These are phyloP conservation scores for Kwoniella bestiolae DNA, from an alignment of 768 basidiomycete genomes.

Conservation along the genomic window DNA sequence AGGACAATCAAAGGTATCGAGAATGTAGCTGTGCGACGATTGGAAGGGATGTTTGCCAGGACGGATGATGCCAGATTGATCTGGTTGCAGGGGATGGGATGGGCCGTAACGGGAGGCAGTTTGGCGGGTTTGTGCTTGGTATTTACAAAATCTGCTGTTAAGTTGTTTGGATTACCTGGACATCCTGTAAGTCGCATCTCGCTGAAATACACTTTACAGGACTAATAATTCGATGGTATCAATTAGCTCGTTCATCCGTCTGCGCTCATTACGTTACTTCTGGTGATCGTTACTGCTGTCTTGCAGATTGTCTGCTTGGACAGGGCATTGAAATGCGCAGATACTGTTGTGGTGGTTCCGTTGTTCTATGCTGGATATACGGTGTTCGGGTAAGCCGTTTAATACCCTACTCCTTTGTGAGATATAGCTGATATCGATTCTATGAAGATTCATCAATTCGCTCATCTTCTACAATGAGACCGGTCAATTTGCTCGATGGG, in stretches of 20 bases:
- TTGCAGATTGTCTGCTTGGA: constrained; percentile 91
- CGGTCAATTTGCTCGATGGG: constrained; percentile 83
- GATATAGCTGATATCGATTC: neutral
- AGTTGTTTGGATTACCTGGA: constrained; percentile 39
- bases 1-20: constrained; percentile 62
- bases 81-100: constrained; percentile 89
- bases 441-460: constrained; percentile 66
- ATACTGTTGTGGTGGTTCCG: constrained; percentile 74
- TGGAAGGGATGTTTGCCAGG: constrained; percentile 76
- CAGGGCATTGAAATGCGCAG: constrained; percentile 84
- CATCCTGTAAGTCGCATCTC: constrained; percentile 52
- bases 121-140: constrained; percentile 87
- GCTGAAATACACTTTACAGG: too few relatives aligned
- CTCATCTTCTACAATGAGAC: constrained; percentile 80
- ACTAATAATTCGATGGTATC: constrained; percentile 64
- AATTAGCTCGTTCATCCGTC: constrained; percentile 72
- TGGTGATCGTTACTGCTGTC: constrained; percentile 73
- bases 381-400: constrained; percentile 39
- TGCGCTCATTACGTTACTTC: constrained; percentile 70
- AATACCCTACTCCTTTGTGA: too few relatives aligned
- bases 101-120: constrained; percentile 91
- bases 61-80: constrained; percentile 83
- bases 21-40: constrained; percentile 58
- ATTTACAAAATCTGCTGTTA: constrained; percentile 70
- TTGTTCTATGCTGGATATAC: constrained; percentile 76